Conservation (phyloP, 352 stramenopile genomes). For the Phytopythium mirpurense region DNA sequence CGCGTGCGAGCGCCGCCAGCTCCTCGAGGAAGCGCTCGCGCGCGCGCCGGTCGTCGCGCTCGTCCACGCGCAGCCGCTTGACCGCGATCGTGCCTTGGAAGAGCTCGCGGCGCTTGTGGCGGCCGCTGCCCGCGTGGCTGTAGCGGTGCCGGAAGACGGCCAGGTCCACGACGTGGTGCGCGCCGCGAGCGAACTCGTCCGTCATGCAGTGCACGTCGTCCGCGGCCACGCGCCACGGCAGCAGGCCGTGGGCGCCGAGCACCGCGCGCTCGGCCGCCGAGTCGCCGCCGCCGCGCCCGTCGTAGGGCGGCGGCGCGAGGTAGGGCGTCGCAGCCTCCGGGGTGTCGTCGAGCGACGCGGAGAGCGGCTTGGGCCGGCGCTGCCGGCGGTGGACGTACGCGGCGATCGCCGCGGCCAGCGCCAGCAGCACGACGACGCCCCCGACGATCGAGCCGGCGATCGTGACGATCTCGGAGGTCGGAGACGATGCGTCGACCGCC, state of each 20-base stretch:
- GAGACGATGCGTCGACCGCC: not conserved
- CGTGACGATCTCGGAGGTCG: not conserved
- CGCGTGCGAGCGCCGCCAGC: conserved; percentile 31
- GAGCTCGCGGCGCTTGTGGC: conserved; percentile 33
- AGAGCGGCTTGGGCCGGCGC: conserved; percentile 5
- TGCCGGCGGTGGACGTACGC: conserved; percentile 12
- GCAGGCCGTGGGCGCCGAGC: conserved; percentile 13
- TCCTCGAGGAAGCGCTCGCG: conserved; percentile 31
- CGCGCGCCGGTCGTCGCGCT: conserved; percentile 14
- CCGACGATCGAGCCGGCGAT: conserved; percentile 2
- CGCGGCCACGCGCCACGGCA: conserved; percentile 21
- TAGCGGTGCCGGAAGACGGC: conserved; percentile 32
- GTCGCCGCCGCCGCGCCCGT: conserved; percentile 8
- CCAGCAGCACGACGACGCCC: not conserved
- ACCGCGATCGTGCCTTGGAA: conserved; percentile 18
- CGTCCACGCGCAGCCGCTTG: conserved; percentile 5
- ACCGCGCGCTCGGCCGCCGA: not conserved
- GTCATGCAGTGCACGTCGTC: conserved; percentile 38
- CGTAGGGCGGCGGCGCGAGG: not conserved
- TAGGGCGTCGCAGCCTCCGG: conserved; percentile 7
- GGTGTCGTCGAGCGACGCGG: conserved; percentile 1
- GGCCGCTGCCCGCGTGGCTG: conserved; percentile 16
- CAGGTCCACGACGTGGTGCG: conserved; percentile 25
- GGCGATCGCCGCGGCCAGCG: not conserved
- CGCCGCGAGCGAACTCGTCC: conserved; percentile 17